Evolutionary conservation across 2,329 filamentous ascomycete genomes (phyloP), one percentile per base, ranked within the genome.

Genomic region (Exophiala phaeomuriformis): DNA sequence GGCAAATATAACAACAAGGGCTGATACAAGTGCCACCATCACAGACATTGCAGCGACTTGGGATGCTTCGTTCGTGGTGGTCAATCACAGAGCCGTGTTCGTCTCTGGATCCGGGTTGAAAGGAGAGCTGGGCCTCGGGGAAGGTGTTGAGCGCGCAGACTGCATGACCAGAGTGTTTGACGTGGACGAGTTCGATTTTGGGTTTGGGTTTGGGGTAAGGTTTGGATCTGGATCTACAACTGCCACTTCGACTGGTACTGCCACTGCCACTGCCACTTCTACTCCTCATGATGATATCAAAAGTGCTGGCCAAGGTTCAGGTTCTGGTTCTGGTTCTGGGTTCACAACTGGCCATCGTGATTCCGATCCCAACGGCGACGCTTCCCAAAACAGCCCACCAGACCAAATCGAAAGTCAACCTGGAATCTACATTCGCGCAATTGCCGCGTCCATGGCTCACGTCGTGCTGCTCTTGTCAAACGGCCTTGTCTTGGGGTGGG

Each of bases 401-500:
- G 2, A 19, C 19, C 19, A 19, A 19, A 19, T 19, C 19, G 2
- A 19, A 19, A 19, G 19, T 19, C 19, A 19, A 2, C 12, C 31
- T n/a, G 40, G n/a, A 29, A 33, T 40, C 5, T 29, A 74, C 5
- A 77, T 76, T 37, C 10, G 39, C 8, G 39, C 39, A 7, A 61
- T 63, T 29, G 75, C 84, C 1, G 85, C 87, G 7, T 82, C 86
- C 32, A 86, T 95, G 75, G 82, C 82, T 27, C 93, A 98, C 66
- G 82, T 83, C 0, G 79, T 94, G 10, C 81, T 75, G 1, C 79
- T 96, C 0, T 70, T 95, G 2, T 79, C 78, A 41, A 85, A 86
- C 65, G 91, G 90, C 0, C 77, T 86, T 10, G 83, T 84, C 1
- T 95, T 86, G 66, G 90, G 89, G 2, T 97, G 91, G 91, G 93